Evolutionary conservation across 352 stramenopile species (phyloP).

Genomic region (Globisporangium yorkense): DNA sequence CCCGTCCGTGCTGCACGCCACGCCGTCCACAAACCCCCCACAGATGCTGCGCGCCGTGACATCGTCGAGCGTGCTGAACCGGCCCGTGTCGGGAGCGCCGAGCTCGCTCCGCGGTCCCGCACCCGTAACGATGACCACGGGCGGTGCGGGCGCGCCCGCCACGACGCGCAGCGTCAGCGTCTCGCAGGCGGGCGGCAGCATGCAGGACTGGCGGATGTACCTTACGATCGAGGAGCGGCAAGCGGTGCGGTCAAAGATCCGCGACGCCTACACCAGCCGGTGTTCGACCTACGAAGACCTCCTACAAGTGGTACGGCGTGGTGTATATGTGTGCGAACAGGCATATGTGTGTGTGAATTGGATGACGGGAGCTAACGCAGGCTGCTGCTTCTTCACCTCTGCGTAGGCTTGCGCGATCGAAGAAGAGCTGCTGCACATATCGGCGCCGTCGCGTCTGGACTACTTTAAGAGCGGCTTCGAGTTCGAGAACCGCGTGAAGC

Average conservation of each 20-base stretch:
- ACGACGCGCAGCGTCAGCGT: slow-evolving; percentile 55
- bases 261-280: slow-evolving; percentile 78
- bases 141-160: slow-evolving; percentile 15
- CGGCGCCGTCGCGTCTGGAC: slow-evolving; percentile 78
- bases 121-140: slow-evolving; percentile 8
- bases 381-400: background rate
- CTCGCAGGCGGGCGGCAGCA: slow-evolving; percentile 47
- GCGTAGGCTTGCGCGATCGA: slow-evolving; percentile 80
- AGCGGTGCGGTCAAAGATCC: slow-evolving; percentile 83
- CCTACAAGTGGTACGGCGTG: slow-evolving; percentile 69
- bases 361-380: no score
- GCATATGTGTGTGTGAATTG: background rate
- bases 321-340: background rate
- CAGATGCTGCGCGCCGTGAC: slow-evolving; percentile 84
- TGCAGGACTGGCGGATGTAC: slow-evolving; percentile 88
- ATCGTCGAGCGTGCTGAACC: slow-evolving; percentile 77
- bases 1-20: slow-evolving; percentile 70
- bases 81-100: slow-evolving; percentile 20
- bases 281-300: slow-evolving; percentile 86
- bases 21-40: slow-evolving; percentile 58
- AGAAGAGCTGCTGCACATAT: slow-evolving; percentile 87
- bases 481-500: slow-evolving; percentile 87
- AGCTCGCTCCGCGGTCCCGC: slow-evolving; percentile 23
- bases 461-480: slow-evolving; percentile 91
- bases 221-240: slow-evolving; percentile 88